Base-by-base conservation (phyloP, 2,329 filamentous ascomycete species). In the Colletotrichum eremochloae region DNA sequence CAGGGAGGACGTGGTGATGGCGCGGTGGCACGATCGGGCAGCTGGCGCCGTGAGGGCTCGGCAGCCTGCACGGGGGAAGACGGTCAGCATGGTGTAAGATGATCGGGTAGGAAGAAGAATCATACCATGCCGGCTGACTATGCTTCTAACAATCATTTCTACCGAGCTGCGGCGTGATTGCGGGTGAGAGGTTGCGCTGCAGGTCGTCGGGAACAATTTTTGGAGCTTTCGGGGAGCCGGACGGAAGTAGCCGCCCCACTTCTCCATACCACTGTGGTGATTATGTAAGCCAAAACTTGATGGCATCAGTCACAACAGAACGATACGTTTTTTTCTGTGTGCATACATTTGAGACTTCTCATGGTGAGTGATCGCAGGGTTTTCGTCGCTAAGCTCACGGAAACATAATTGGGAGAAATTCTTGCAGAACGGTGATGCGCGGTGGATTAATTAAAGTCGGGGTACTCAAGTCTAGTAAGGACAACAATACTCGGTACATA, bases 61-160 rank as follows among this genome's bases (percentile, higher is more conserved):
- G 75, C 86, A 87, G 85, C 87, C 89, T 91, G 57, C 20, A 62
- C 15, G 38, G 20, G 31, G 8, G 6, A 46, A 4, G 20, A 12
- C 2, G 2, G 31, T 72, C 31, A 72, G 66, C 50, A 40, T 31
- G 8, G 3, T 63, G 78, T 79, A 79, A 72, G 75, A 56, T 68
- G 12, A 64, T 18, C 36, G 14, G 14, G 1, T 29, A 7, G 33
- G 4, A 5, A n/a, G 12, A 14, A 29, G 53, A 63, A 72, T 76
- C 84, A 77, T 81, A 90, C 89, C 85, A 80, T 89, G 83, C 86
- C 87, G 87, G 80, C 85, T 81, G 65, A 83, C 83, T 75, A 84
- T 81, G 78, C 85, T 89, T 83, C 88, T 86, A 75, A 88, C 77
- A 77, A 90, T 89, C 89, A 90, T 91, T 75, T 78, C 81, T 48